phyloP scores from a whole-genome alignment of 2,329 filamentous ascomycete genomes.

The Fusarium annulatum region DNA sequence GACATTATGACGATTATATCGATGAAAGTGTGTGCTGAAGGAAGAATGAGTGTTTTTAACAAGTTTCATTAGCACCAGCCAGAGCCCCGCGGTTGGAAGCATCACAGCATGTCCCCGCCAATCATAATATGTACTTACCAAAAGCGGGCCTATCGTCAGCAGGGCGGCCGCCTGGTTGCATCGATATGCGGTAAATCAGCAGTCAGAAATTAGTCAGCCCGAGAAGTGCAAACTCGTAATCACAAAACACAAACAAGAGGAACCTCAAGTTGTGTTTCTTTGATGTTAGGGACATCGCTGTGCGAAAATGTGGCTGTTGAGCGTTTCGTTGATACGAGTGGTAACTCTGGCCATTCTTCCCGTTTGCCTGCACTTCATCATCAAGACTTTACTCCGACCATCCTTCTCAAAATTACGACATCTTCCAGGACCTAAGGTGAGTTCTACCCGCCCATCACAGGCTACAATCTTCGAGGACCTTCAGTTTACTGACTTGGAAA shows the following conservation, averaged over 20 bases:
- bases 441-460: fast-evolving
- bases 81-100: not conserved
- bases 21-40: not conserved
- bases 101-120: not conserved
- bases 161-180: not conserved
- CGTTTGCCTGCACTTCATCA: not conserved
- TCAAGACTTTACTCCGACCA: not conserved
- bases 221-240: fast-evolving
- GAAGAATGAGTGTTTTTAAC: not conserved
- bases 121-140: not conserved
- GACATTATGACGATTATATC: fast-evolving
- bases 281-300: fast-evolving
- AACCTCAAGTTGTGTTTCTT: not conserved
- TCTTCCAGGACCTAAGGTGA: slow-evolving; percentile 15
- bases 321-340: fast-evolving
- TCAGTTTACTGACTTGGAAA: fast-evolving
- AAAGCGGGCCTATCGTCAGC: fast-evolving
- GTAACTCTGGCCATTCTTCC: not conserved
- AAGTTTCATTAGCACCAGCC: not conserved
- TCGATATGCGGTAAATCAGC: no score
- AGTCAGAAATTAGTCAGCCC: not conserved
- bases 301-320: not conserved
- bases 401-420: not conserved
- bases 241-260: fast-evolving
- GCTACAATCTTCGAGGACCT: fast-evolving